A percentile compares a stretch with the other conserved stretches of the same genome.
phyloP scores from a whole-genome alignment of 2,329 filamentous ascomycete genomes.

The Teratosphaeria pseudoeucalypti region DNA sequence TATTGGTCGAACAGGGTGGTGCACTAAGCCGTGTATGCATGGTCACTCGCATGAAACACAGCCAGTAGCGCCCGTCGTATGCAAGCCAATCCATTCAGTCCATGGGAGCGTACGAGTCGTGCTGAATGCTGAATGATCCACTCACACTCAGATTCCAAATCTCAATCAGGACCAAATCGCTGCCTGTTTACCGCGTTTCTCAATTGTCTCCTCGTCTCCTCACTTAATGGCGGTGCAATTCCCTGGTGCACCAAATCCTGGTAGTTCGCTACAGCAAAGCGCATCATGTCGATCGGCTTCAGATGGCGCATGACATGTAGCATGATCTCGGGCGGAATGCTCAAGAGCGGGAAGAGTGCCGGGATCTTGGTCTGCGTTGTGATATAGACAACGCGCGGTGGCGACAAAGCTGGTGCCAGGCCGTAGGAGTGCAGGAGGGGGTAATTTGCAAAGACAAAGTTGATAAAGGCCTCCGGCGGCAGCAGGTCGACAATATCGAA shows the following conservation, averaged over 20 bases:
- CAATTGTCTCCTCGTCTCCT: slow-evolving; percentile 16
- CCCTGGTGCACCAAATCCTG: slow-evolving; percentile 23
- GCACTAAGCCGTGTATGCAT: neutral
- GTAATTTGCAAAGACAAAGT: slow-evolving; percentile 38
- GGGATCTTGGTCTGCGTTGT: slow-evolving; percentile 21
- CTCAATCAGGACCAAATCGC: neutral
- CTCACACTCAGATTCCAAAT: neutral
- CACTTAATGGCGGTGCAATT: slow-evolving; percentile 24
- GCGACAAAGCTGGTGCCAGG: slow-evolving; percentile 25
- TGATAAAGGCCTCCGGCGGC: slow-evolving; percentile 31
- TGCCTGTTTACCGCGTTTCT: slow-evolving; percentile 10
- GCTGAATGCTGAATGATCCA: neutral
- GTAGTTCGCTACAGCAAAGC: slow-evolving; percentile 30
- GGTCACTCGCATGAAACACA: neutral
- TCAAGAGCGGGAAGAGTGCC: slow-evolving; percentile 18
- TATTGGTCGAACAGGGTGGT: neutral
- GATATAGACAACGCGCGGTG: slow-evolving; percentile 19
- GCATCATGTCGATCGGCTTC: slow-evolving; percentile 27
- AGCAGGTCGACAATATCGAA: slow-evolving; percentile 35
- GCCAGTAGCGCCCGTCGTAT: neutral
- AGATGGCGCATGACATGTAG: slow-evolving; percentile 27
- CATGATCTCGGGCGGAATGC: slow-evolving; percentile 33
- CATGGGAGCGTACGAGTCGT: neutral
- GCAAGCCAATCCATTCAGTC: neutral
- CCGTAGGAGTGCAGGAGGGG: slow-evolving; percentile 31